These are phyloP conservation scores for Aspergillus haitiensis DNA, from an alignment of 495 filamentous ascomycete species.

Conservation along the genomic window DNA sequence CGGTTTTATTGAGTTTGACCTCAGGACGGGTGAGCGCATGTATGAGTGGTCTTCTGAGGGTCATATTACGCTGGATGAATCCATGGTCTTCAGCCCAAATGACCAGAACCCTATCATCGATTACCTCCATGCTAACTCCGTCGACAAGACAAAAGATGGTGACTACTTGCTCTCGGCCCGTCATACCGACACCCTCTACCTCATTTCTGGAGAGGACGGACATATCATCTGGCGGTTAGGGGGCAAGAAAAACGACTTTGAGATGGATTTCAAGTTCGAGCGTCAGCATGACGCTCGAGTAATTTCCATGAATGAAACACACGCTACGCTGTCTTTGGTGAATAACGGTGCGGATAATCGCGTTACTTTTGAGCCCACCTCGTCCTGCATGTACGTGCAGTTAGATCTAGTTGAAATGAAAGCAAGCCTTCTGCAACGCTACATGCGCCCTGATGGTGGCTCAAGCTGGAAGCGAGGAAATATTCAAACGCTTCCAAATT, in stretches of 20 bases:
- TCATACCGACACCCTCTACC: constrained; percentile 48
- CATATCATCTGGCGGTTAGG: constrained; percentile 53
- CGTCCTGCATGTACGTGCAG: constrained; percentile 48
- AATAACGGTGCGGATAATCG: constrained; percentile 44
- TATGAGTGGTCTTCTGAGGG: constrained; percentile 33
- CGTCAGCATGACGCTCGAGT: constrained; percentile 55
- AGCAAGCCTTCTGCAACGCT: constrained; percentile 33
- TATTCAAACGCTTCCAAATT: constrained; percentile 49
- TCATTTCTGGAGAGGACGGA: constrained; percentile 52
- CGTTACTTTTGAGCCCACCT: constrained; percentile 30
- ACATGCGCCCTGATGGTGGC: constrained; percentile 33
- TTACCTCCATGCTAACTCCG: constrained; percentile 31
- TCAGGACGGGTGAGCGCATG: constrained; percentile 24
- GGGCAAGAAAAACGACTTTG: constrained; percentile 35
- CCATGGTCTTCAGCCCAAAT: constrained; percentile 6
- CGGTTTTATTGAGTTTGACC: constrained; percentile 33
- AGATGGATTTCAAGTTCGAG: constrained; percentile 40
- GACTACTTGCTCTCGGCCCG: constrained; percentile 55
- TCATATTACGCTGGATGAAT: constrained; percentile 24
- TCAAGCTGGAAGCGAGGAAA: constrained; percentile 52
- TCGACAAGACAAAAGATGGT: constrained; percentile 34
- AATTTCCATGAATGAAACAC: constrained; percentile 34
- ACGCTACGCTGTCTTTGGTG: constrained; percentile 41
- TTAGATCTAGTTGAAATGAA: constrained; percentile 42
- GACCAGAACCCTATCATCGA: constrained; percentile 23